phyloP scores from a whole-genome alignment of 768 basidiomycete species.

The Tylopilus vinaceipallidus region DNA sequence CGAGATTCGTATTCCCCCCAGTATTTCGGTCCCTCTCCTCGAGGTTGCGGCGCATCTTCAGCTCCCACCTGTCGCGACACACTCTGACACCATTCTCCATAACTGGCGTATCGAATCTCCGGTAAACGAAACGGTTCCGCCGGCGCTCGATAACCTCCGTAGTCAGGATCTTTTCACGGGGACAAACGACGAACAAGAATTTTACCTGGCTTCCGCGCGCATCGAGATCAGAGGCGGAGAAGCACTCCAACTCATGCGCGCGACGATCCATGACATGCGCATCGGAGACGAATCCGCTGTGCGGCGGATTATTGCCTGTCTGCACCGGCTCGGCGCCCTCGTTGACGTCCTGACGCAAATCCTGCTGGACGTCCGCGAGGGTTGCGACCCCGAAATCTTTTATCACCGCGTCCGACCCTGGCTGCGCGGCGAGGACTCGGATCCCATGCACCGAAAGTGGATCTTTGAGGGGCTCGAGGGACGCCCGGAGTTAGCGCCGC shows the following conservation, averaged over 20 bases:
- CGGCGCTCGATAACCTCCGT: constrained; percentile 57
- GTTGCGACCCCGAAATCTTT: constrained; percentile 71
- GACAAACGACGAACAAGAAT: constrained; percentile 78
- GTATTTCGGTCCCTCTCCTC: constrained; percentile 74
- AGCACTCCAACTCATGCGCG: constrained; percentile 82
- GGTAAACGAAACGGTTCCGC: constrained; percentile 28
- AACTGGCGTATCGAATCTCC: constrained; percentile 57
- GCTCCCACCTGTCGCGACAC: constrained; percentile 85
- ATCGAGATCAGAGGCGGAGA: constrained; percentile 86
- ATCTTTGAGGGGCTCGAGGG: constrained; percentile 59
- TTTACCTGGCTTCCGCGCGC: constrained; percentile 82
- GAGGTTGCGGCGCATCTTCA: constrained; percentile 67
- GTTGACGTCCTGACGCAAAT: constrained; percentile 62
- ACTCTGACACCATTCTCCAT: constrained; percentile 89
- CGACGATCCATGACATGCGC: constrained; percentile 86
- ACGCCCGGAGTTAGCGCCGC: constrained; percentile 41
- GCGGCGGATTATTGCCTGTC: constrained; percentile 61
- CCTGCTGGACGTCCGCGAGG: constrained; percentile 61
- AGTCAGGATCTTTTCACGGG: constrained; percentile 73
- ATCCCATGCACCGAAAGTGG: constrained; percentile 45
- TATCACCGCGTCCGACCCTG: constrained; percentile 76
- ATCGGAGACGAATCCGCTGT: constrained; percentile 66
- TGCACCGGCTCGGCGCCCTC: constrained; percentile 58
- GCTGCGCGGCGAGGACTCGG: constrained; percentile 71
- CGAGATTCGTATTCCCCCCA: constrained; percentile 61